Base-by-base conservation (phyloP, 192 early-diverging fungal genomes). In the Coemansia javaensis region DNA sequence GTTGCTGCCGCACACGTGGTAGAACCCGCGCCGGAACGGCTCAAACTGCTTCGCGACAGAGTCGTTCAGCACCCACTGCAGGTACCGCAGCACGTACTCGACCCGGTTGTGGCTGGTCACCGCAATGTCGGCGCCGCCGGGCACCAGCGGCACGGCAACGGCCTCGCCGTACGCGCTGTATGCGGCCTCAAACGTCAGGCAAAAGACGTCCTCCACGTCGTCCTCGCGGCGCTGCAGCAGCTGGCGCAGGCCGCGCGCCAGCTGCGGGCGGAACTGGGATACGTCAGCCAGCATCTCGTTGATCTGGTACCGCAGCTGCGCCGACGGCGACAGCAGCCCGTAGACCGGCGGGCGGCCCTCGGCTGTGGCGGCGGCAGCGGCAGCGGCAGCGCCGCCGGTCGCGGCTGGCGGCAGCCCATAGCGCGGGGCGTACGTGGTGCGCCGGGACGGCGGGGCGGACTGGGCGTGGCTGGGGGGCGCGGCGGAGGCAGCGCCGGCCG, bases 1-100 rank as follows among this genome's bases (percentile, higher is more conserved):
- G 63, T 91, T 90, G 30, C 94, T 86, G 22, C 89, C 82, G 52
- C 91, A 87, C 3, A 97, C 89, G 25, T 85, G 74, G 65, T 90
- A 85, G 43, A 97, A 91, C 4, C 94, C 94, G 9, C 83, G 83
- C 23, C 79, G 74, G 64, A 97, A 95, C 4, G 88, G 82, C 40
- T 83, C 81, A 50, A 94, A 95, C 65, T 90, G 84, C 22, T 78
- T 59, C 10, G 78, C 66, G 11, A 93, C 78, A 12, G 82, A 80
- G 21, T 77, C 77, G 57, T 91, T 92, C 32, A 93, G 69, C 6
- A 90, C 65, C 69, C 82, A 94, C 31, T 93, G 84, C 15, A 88
- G 72, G 54, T 91, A 93, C 20, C 83, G 77, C 25, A 84, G 61
- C 12, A 97, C 93, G 55, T 89, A 97, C 31, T 92, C 85, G 11